Conservation (phyloP, 805 yeast species). For the Starmerella riodocensis region DNA sequence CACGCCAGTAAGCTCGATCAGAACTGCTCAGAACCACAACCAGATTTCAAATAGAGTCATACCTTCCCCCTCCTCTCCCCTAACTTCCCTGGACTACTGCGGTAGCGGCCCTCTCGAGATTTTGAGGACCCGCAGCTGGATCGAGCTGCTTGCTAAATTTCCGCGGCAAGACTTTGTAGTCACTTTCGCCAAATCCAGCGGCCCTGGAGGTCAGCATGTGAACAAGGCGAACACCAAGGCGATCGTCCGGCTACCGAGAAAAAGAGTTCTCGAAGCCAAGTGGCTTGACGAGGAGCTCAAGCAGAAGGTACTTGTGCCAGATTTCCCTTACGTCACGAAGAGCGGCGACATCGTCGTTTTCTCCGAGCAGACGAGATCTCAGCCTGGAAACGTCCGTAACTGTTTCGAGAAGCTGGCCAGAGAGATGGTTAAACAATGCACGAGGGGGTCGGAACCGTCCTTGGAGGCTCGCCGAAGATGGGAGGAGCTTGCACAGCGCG, state of each 20-base stretch:
- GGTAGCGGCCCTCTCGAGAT: no score
- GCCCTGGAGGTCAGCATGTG: slow-evolving; percentile 84
- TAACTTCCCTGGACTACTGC: no score
- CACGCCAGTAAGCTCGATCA: no score
- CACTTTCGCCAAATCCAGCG: slow-evolving; percentile 49
- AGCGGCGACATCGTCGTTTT: slow-evolving; percentile 45
- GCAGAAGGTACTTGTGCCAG: slow-evolving; percentile 27
- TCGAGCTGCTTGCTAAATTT: slow-evolving; percentile 26
- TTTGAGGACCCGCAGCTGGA: neutral
- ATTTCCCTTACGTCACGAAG: slow-evolving; percentile 43
- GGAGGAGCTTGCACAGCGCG: slow-evolving; percentile 29
- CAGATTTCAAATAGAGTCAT: no score
- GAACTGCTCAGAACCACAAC: no score
- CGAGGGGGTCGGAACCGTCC: slow-evolving; percentile 37
- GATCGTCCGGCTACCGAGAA: slow-evolving; percentile 37
- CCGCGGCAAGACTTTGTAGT: slow-evolving; percentile 37
- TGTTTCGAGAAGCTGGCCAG: slow-evolving; percentile 48
- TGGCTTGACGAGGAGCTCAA: slow-evolving; percentile 52
- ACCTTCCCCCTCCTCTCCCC: no score
- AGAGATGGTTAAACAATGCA: slow-evolving; percentile 37
- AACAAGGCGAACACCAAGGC: slow-evolving; percentile 59
- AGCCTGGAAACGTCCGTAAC: slow-evolving; percentile 42
- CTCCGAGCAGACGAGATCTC: slow-evolving; percentile 45
- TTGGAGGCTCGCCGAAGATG: slow-evolving; percentile 39
- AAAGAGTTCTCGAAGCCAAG: slow-evolving; percentile 33